Evolutionary conservation across 2,329 filamentous ascomycete species (phyloP), one percentile per base, ranked within the genome.

Genomic region (Spiromastix sp.): DNA sequence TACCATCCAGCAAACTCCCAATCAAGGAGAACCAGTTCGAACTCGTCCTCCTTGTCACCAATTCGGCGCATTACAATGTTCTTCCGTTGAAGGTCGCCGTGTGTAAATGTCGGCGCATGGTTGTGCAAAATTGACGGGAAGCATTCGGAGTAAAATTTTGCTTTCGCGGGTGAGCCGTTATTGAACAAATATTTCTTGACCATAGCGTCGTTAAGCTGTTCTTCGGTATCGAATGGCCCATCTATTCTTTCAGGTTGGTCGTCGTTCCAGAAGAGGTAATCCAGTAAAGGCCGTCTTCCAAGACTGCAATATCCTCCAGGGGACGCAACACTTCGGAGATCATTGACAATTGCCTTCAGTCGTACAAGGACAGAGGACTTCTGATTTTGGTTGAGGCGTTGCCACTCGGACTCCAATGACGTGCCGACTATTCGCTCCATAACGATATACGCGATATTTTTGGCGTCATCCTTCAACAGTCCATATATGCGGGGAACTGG

Each of bases 151-250:
- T 50, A 51, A 36, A 52, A 52, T 4, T 48, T 41, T 4, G 42
- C 49, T 41, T 48, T 53, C n/a, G 43, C 37, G 19, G 9, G 20
- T 19, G 43, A 30, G 19, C 37, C 13, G 34, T 38, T 44, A 17
- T 50, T 45, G 18, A 27, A 22, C 11, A 44, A 30, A 28, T 51
- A 50, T 32, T 55, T 56, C 29, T 42, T 38, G 7, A 45, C 20
- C 37, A 55, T 45, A 8, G 42, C 50, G 22, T 54, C 45, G 34
- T 49, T 54, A 20, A 56, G 38, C 11, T 39, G 45, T 16, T 43
- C 34, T 35, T 55, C 49, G 10, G 43, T 47, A 24, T 46, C 37
- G 34, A 58, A 57, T 1, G 48, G 55, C 1, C 51, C 49, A 37
- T 51, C 46, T 8, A 51, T 41, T n/a, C n/a, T n/a, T n/a, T 41